These are phyloP conservation scores for Xylariaceae sp. DNA, from an alignment of 2,329 filamentous ascomycete species.

Conservation along the genomic window DNA sequence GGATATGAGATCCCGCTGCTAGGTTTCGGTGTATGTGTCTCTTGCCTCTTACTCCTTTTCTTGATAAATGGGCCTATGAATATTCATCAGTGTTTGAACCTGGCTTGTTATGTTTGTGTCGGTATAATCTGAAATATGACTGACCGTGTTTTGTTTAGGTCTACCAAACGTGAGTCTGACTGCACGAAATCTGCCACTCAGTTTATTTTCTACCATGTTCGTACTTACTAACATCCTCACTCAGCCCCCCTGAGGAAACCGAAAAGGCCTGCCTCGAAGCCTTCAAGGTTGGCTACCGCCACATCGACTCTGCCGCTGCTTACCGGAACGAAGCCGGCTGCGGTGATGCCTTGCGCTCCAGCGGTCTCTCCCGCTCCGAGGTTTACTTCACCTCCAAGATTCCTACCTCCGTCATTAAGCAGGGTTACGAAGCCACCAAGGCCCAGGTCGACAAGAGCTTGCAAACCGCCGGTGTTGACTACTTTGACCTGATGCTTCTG, in stretches of 20 bases:
- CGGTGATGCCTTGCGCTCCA: constrained; percentile 41
- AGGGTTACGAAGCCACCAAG: constrained; percentile 59
- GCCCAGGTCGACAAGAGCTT: constrained; percentile 60
- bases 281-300: constrained; percentile 48
- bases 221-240: constrained; percentile 13
- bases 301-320: constrained; percentile 50
- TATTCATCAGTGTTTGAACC: neutral
- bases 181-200: neutral
- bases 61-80: neutral
- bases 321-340: constrained; percentile 49
- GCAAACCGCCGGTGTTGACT: constrained; percentile 55
- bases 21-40: constrained; percentile 47
- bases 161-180: constrained; percentile 45
- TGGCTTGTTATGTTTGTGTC: too few species aligned
- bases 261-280: constrained; percentile 41
- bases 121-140: too few species aligned
- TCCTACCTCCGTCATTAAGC: constrained; percentile 31
- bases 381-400: constrained; percentile 56
- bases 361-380: constrained; percentile 40
- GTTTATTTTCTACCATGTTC: neutral
- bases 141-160: constrained; percentile 35
- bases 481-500: constrained; percentile 62
- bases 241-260: constrained; percentile 35
- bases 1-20: constrained; percentile 49
- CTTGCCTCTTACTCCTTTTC: neutral